Percentiles rank a stretch among this genome's conserved stretches.
These are phyloP conservation scores for Phlyctochytrium arcticum DNA, from an alignment of 192 early-diverging fungal species.

Conservation along the genomic window DNA sequence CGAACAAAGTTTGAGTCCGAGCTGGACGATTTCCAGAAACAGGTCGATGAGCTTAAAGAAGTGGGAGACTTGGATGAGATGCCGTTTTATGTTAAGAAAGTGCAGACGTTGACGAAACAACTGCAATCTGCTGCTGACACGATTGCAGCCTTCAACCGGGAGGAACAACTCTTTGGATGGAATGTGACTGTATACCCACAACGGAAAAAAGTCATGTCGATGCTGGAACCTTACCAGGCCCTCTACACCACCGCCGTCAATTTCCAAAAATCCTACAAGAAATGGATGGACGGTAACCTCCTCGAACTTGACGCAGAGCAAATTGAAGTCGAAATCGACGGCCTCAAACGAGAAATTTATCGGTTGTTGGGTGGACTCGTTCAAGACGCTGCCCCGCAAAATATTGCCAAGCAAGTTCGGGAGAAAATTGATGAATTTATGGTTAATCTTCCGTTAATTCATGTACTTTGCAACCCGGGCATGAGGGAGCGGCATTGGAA, in stretches of 20 bases:
- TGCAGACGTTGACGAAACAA: constrained; percentile 53
- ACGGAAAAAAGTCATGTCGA: constrained; percentile 47
- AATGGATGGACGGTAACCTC: constrained; percentile 63
- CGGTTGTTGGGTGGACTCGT: constrained; percentile 49
- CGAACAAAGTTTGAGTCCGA: constrained; percentile 51
- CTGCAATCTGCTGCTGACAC: constrained; percentile 50
- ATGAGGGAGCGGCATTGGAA: constrained; percentile 59
- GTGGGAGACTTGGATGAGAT: constrained; percentile 64
- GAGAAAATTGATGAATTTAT: constrained; percentile 64
- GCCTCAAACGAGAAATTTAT: constrained; percentile 59
- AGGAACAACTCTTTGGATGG: constrained; percentile 63
- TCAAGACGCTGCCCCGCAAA: constrained; percentile 51
- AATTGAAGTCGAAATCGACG: constrained; percentile 54
- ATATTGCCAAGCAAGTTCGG: constrained; percentile 56
- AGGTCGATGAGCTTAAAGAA: constrained; percentile 59
- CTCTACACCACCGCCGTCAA: constrained; percentile 60
- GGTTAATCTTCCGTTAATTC: constrained; percentile 56
- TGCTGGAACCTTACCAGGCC: constrained; percentile 57
- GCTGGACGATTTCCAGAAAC: constrained; percentile 51
- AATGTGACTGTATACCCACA: constrained; percentile 55
- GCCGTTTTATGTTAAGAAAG: constrained; percentile 68
- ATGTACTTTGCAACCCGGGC: constrained; percentile 59
- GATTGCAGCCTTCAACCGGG: constrained; percentile 58
- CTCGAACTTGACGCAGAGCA: constrained; percentile 56
- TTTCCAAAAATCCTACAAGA: constrained; percentile 60